phyloP scores from a whole-genome alignment of 441 rosid genomes.

The Arabidopsis lyrata region DNA sequence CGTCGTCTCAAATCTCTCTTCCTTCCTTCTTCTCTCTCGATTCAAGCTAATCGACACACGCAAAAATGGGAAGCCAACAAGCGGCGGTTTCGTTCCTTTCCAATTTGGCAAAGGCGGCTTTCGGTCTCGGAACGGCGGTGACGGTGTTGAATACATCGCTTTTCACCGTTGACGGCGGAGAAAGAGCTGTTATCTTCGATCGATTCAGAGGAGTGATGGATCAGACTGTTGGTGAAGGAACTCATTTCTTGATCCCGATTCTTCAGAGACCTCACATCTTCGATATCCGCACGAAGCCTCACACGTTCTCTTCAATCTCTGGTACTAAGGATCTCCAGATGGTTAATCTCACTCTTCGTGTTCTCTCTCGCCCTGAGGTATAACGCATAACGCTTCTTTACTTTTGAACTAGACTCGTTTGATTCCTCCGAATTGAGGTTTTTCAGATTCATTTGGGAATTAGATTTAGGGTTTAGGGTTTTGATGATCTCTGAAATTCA shows the following conservation, averaged over 20 bases:
- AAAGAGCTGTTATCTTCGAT: constrained; percentile 90
- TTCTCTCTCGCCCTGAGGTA: constrained; percentile 95
- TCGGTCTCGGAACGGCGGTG: constrained; percentile 80
- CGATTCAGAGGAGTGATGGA: constrained; percentile 89
- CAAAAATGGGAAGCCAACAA: constrained; percentile 76
- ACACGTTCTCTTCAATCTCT: constrained; percentile 91
- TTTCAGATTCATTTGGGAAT: neutral
- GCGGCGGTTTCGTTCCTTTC: constrained; percentile 73
- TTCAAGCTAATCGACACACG: neutral
- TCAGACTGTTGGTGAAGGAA: constrained; percentile 81
- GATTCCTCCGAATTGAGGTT: neutral
- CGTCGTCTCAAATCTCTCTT: neutral
- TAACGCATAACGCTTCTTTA: neutral
- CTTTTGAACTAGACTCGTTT: neutral
- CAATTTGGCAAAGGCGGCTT: constrained; percentile 72
- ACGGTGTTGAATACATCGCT: constrained; percentile 68
- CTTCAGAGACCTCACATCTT: constrained; percentile 88
- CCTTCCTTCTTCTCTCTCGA: constrained; percentile 19
- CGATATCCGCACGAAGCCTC: constrained; percentile 89
- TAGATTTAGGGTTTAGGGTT: constrained; percentile 19
- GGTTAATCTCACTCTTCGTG: constrained; percentile 96
- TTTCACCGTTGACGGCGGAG: constrained; percentile 95
- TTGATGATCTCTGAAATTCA: neutral
- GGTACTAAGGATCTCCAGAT: constrained; percentile 99
- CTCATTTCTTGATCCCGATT: constrained; percentile 88